Conservation (phyloP, 2,329 filamentous ascomycete species). For the Lasiodiplodia citricola region DNA sequence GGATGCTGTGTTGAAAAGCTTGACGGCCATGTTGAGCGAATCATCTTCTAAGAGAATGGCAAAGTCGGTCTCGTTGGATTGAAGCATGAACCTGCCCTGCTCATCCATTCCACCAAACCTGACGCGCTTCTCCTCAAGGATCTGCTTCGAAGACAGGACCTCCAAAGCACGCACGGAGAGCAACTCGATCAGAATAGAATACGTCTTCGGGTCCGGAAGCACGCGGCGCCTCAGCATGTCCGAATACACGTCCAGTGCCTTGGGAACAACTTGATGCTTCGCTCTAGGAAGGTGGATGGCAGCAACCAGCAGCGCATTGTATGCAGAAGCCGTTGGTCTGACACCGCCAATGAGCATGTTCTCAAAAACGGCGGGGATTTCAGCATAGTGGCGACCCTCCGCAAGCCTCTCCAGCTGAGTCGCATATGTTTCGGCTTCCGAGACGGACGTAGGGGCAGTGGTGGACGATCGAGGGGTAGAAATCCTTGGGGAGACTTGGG, state of each 20-base stretch:
- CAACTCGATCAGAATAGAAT: constrained; percentile 83
- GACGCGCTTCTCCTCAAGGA: constrained; percentile 78
- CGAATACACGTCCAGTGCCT: constrained; percentile 91
- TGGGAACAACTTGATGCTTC: constrained; percentile 83
- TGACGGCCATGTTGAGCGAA: constrained; percentile 81
- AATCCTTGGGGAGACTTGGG: constrained; percentile 37
- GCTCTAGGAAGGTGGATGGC: constrained; percentile 81
- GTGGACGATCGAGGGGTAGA: constrained; percentile 31
- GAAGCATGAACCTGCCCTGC: constrained; percentile 83
- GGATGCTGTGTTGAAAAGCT: constrained; percentile 80
- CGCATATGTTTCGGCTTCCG: constrained; percentile 73
- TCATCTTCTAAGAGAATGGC: constrained; percentile 87
- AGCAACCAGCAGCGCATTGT: constrained; percentile 86
- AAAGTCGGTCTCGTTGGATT: constrained; percentile 84
- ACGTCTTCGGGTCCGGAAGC: constrained; percentile 81
- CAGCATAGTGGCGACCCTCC: constrained; percentile 73
- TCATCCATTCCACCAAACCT: constrained; percentile 87
- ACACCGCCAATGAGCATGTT: constrained; percentile 83
- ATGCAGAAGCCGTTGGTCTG: constrained; percentile 81
- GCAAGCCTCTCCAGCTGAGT: constrained; percentile 79
- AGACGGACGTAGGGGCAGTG: constrained; percentile 65
- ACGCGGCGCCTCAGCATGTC: constrained; percentile 93
- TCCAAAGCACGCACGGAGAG: constrained; percentile 82
- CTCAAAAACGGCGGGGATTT: constrained; percentile 91
- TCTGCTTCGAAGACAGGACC: constrained; percentile 72